These are phyloP conservation scores for Zymoseptoria crescenta DNA, from an alignment of 2,329 filamentous ascomycete species.

Conservation along the genomic window DNA sequence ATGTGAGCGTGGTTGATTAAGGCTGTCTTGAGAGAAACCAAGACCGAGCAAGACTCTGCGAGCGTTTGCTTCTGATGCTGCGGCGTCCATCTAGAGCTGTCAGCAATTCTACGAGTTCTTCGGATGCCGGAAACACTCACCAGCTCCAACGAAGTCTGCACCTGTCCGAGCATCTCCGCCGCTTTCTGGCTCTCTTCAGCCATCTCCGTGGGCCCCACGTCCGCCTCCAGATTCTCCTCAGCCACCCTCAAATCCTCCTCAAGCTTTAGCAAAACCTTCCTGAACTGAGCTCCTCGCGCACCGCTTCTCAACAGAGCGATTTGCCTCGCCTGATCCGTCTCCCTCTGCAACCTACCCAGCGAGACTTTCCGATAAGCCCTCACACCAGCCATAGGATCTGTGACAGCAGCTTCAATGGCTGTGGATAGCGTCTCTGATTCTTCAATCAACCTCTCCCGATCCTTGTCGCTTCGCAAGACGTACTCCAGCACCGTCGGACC, in stretches of 20 bases:
- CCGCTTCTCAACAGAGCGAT: conserved; percentile 68
- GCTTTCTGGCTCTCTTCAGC: conserved; percentile 62
- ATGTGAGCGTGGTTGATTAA: conserved; percentile 53
- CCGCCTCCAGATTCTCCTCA: conserved; percentile 32
- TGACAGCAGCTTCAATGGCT: conserved; percentile 8
- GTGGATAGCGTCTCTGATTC: conserved; percentile 11
- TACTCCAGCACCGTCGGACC: conserved; percentile 18
- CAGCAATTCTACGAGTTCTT: not conserved
- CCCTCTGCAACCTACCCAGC: conserved; percentile 13
- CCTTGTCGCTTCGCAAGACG: conserved; percentile 17
- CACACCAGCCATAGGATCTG: conserved; percentile 9
- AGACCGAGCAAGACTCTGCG: conserved; percentile 60
- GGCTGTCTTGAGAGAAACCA: conserved; percentile 58
- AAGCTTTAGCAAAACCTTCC: conserved; percentile 63
- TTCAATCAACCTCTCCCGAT: conserved; percentile 13
- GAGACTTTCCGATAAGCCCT: conserved; percentile 12
- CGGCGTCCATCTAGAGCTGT: conserved; percentile 14
- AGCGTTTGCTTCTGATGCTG: conserved; percentile 50
- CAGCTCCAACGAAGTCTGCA: conserved; percentile 61
- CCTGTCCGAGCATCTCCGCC: conserved; percentile 58
- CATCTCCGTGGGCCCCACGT: conserved; percentile 46
- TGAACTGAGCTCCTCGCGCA: conserved; percentile 62
- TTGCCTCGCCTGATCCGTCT: conserved; percentile 30
- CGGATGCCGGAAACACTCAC: conserved; percentile 26
- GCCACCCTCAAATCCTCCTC: conserved; percentile 55